Percentiles rank a stretch among this genome's conserved stretches.
phyloP scores from a whole-genome alignment of 768 basidiomycete genomes.

The Pseudohyphozyma bogoriensis region DNA sequence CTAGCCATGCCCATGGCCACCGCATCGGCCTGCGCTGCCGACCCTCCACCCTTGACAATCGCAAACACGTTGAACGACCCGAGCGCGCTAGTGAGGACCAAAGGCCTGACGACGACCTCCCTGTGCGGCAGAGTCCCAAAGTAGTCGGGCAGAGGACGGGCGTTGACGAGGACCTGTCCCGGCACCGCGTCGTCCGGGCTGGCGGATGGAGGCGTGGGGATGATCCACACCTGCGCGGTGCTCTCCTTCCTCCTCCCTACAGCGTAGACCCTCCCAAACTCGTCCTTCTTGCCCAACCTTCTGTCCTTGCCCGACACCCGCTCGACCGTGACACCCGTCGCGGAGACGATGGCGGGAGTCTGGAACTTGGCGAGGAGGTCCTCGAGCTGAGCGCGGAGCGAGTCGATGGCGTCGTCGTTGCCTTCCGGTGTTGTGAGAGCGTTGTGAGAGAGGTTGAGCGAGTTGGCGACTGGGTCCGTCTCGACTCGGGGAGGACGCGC shows the following conservation, averaged over 20 bases:
- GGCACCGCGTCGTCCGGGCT: neutral
- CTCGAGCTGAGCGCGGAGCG: neutral
- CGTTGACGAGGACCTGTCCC: slow-evolving; percentile 64
- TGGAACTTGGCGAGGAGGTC: neutral
- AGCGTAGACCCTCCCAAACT: slow-evolving; percentile 73
- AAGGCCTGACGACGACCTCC: slow-evolving; percentile 68
- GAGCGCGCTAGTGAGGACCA: slow-evolving; percentile 43
- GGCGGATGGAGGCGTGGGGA: slow-evolving; percentile 39
- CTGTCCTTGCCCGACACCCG: slow-evolving; percentile 44
- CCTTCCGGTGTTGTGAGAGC: too few relatives aligned
- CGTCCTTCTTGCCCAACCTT: slow-evolving; percentile 56
- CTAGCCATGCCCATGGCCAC: slow-evolving; percentile 45
- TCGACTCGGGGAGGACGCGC: slow-evolving; percentile 9
- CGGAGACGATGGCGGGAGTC: slow-evolving; percentile 10
- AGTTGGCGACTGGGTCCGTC: slow-evolving; percentile 18
- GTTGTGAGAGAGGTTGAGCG: too few relatives aligned
- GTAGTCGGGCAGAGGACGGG: slow-evolving; percentile 63
- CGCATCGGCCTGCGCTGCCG: slow-evolving; percentile 82
- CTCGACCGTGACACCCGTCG: slow-evolving; percentile 18
- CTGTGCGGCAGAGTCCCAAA: slow-evolving; percentile 67
- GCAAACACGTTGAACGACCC: slow-evolving; percentile 56
- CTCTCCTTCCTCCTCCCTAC: slow-evolving; percentile 81
- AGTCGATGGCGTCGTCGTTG: neutral
- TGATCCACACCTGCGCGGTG: slow-evolving; percentile 85
- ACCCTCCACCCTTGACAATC: slow-evolving; percentile 73